A percentile compares a stretch with the other conserved stretches of the same genome.
These are phyloP conservation scores for Dendrocalamus latiflorus DNA, from an alignment of 202 grass and related monocot genomes.

Conservation along the genomic window DNA sequence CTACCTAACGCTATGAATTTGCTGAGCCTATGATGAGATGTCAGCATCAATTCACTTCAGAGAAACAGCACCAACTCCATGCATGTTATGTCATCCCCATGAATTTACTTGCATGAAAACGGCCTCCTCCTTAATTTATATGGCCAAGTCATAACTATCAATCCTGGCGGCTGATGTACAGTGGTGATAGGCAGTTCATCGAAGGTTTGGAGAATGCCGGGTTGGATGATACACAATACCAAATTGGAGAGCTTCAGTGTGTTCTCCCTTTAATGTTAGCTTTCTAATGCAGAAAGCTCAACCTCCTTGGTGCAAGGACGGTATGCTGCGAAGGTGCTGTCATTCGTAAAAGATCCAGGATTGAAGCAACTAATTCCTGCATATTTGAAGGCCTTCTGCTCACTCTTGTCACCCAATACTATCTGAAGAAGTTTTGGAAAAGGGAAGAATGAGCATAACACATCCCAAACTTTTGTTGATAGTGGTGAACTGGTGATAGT, in stretches of 20 bases:
- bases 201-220: background rate
- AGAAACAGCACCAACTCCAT: background rate
- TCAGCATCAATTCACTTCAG: background rate
- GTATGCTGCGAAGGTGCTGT: constrained; percentile 84
- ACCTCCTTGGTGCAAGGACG: constrained; percentile 92
- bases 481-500: background rate
- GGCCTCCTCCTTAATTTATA: background rate
- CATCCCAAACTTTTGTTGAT: background rate
- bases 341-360: constrained; percentile 82
- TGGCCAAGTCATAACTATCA: constrained; percentile 1
- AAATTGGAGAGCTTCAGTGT: constrained; percentile 13
- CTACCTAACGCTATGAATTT: background rate
- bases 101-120: background rate
- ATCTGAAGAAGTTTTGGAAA: constrained; percentile 63
- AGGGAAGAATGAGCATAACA: constrained; percentile 32
- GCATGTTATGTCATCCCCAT: background rate
- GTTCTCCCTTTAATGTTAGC: constrained; percentile 28
- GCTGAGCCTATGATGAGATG: background rate
- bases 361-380: constrained; percentile 97
- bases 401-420: constrained; percentile 84
- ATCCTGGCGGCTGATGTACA: background rate
- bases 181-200: background rate
- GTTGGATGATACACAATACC: background rate
- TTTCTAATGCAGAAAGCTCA: constrained; percentile 84
- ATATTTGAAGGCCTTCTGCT: constrained; percentile 98